Evolutionary conservation across 2,329 filamentous ascomycete species (phyloP).

Genomic region (Didymella arachidicola): DNA sequence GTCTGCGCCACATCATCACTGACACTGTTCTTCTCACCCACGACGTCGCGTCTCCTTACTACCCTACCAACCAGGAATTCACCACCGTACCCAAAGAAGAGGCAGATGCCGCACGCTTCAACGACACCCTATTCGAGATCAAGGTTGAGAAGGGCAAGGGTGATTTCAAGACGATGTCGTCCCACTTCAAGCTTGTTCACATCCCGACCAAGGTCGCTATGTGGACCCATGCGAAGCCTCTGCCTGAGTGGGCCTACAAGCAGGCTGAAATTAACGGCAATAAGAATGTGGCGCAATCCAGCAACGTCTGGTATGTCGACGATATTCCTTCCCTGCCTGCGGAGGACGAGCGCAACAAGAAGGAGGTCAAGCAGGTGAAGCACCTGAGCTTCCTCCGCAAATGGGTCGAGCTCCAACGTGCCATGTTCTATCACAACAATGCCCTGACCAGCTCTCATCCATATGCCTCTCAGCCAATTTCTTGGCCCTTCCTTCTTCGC

Average conservation of each 20-base stretch:
- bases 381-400: conserved; percentile 87
- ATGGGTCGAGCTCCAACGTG: conserved; percentile 94
- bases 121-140: conserved; percentile 93
- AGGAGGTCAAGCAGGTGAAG: conserved; percentile 81
- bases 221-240: conserved; percentile 95
- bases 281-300: conserved; percentile 88
- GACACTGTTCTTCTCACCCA: conserved; percentile 88
- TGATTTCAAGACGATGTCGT: conserved; percentile 88
- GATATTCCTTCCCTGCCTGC: conserved; percentile 81
- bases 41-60: conserved; percentile 95
- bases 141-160: conserved; percentile 84
- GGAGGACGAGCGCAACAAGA: conserved; percentile 76
- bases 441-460: conserved; percentile 96
- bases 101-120: conserved; percentile 75
- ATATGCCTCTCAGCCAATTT: conserved; percentile 91
- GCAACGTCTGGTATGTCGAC: conserved; percentile 94
- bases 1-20: conserved; percentile 85
- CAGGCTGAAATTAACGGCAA: conserved; percentile 99
- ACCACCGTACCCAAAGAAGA: conserved; percentile 79
- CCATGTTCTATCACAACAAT: conserved; percentile 99
- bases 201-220: conserved; percentile 95
- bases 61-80: conserved; percentile 98
- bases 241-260: conserved; percentile 97
- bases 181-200: conserved; percentile 96
- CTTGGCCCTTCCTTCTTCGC: conserved; percentile 96